Percentiles rank a stretch among this genome's conserved stretches.
Evolutionary conservation across 345 rosid species (phyloP).

Genomic region (Populus nigra): DNA sequence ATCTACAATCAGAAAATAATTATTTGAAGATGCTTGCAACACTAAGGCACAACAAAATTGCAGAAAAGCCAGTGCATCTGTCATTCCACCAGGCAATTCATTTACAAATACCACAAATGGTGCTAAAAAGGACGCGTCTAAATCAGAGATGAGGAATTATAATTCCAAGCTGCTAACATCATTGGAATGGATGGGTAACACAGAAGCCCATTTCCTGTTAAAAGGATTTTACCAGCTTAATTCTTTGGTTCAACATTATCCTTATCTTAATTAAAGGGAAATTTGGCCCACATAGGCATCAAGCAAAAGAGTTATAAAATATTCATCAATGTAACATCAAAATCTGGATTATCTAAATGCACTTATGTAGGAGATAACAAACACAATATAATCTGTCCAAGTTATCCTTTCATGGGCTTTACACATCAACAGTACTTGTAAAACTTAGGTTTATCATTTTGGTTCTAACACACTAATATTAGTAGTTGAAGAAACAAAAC

Average conservation of each 20-base stretch:
- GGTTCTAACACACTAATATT: too few relatives aligned
- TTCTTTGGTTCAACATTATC: too few relatives aligned
- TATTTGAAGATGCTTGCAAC: neutral
- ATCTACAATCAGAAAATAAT: conserved; percentile 32
- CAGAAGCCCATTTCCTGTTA: neutral
- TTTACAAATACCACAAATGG: neutral
- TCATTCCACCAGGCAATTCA: neutral
- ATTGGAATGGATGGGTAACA: neutral
- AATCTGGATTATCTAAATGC: too few relatives aligned
- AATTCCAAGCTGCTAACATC: neutral
- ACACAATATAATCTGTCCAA: too few relatives aligned
- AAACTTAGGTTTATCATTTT: too few relatives aligned
- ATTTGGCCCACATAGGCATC: too few relatives aligned
- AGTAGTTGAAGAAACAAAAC: neutral
- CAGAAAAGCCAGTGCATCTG: too few relatives aligned
- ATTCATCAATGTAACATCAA: too few relatives aligned
- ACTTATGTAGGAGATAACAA: too few relatives aligned
- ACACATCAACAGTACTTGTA: too few relatives aligned
- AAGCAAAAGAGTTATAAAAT: too few relatives aligned
- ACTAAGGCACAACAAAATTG: neutral
- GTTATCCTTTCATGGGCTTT: too few relatives aligned
- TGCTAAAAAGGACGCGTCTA: neutral
- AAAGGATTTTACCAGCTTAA: neutral
- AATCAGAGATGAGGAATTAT: neutral
- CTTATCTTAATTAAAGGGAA: neutral